Evolutionary conservation across 2,329 filamentous ascomycete species (phyloP).

Genomic region (Colletotrichum sp.): DNA sequence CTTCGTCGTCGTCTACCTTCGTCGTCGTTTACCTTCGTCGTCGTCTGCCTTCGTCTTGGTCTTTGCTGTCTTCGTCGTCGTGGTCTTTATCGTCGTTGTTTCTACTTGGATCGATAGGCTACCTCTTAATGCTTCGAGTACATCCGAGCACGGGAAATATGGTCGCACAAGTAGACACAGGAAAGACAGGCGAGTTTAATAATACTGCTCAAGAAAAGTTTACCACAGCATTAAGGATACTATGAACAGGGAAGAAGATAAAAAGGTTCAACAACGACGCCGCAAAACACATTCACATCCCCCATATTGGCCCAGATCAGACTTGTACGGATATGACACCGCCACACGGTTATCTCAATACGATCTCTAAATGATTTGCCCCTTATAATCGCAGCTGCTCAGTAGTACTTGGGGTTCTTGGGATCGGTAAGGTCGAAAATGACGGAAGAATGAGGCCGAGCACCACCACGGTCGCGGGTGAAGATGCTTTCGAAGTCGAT

Average conservation of each 20-base stretch:
- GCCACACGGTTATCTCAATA: neutral
- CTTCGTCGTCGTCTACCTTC: no score
- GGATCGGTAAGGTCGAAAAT: slow-evolving; percentile 63
- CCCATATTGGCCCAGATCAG: neutral
- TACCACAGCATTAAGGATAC: neutral
- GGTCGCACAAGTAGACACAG: neutral
- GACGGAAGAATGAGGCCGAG: slow-evolving; percentile 60
- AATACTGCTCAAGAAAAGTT: no score
- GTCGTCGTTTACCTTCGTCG: no score
- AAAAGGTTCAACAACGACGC: neutral
- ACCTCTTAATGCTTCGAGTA: neutral
- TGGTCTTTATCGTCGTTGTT: no score
- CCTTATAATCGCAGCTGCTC: no score
- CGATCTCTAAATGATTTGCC: no score
- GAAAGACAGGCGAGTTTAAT: neutral
- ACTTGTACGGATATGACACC: neutral
- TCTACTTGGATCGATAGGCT: neutral
- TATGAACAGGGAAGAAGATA: neutral
- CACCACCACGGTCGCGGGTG: slow-evolving; percentile 56
- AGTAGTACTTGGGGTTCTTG: slow-evolving; percentile 32
- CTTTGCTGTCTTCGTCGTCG: no score
- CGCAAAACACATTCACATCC: neutral
- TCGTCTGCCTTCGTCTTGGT: no score
- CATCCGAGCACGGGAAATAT: neutral
- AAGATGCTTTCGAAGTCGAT: slow-evolving; percentile 63